These are phyloP conservation scores for Diospyros lotus DNA, from an alignment of 148 eudicot species.

Conservation along the genomic window DNA sequence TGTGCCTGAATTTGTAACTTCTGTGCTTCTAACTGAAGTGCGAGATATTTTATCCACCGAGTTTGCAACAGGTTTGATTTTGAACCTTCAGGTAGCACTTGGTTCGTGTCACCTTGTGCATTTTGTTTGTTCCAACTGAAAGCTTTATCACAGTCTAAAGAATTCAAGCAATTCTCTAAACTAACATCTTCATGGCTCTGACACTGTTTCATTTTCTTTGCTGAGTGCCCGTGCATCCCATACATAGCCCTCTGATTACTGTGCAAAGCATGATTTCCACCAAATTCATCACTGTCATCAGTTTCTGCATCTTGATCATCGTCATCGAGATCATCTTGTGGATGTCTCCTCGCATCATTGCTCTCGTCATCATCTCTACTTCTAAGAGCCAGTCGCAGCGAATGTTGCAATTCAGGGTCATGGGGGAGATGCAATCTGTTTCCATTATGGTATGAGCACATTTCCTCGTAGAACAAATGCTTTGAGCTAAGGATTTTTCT, in stretches of 20 bases:
- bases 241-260: constrained; percentile 22
- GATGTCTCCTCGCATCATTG: constrained; percentile 42
- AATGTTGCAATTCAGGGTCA: constrained; percentile 71
- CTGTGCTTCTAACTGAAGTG: constrained; percentile 54
- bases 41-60: constrained; percentile 39
- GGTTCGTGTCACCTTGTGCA: constrained; percentile 26
- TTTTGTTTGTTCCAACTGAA: constrained; percentile 30
- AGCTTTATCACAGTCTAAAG: constrained; percentile 37
- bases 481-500: constrained; percentile 78
- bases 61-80: constrained; percentile 33
- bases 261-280: constrained; percentile 28
- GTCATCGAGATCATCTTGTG: constrained; percentile 43
- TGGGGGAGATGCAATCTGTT: constrained; percentile 73
- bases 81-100: constrained; percentile 31
- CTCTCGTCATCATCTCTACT: constrained; percentile 54
- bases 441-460: constrained; percentile 83
- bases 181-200: constrained; percentile 34
- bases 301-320: constrained; percentile 55
- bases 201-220: constrained; percentile 55
- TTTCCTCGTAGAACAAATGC: constrained; percentile 84
- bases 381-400: constrained; percentile 58
- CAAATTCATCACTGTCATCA: constrained; percentile 49
- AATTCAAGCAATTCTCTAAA: constrained; percentile 29
- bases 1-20: constrained; percentile 55
- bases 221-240: constrained; percentile 23